phyloP scores from a whole-genome alignment of 1,284 basidiomycete genomes.

The Butyriboletus regius region DNA sequence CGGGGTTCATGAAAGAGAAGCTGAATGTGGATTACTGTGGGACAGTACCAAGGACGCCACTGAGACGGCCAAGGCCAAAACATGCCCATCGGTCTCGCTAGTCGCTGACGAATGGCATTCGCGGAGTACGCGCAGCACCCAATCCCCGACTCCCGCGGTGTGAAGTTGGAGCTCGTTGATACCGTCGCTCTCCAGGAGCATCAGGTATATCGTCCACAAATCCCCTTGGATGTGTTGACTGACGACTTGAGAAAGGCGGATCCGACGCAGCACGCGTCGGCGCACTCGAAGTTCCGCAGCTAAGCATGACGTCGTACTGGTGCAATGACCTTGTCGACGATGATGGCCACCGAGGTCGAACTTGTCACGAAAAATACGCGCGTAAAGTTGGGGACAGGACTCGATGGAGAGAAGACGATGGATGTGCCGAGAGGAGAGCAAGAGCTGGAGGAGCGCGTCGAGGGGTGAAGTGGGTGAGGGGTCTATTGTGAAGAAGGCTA shows the following conservation, averaged over 20 bases:
- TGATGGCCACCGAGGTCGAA: conserved; percentile 46
- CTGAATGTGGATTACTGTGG: conserved; percentile 30
- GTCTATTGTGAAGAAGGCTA: conserved; percentile 42
- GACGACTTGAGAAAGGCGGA: conserved; percentile 34
- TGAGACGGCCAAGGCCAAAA: conserved; percentile 27
- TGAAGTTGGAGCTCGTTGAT: conserved; percentile 41
- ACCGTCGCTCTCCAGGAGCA: conserved; percentile 45
- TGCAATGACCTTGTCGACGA: conserved; percentile 29
- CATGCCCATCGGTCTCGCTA: conserved; percentile 10
- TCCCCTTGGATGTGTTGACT: conserved; percentile 33
- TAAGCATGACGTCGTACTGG: conserved; percentile 40
- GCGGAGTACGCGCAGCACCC: conserved; percentile 26
- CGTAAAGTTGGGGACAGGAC: conserved; percentile 54
- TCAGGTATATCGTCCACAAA: conserved; percentile 46
- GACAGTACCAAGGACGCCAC: conserved; percentile 34
- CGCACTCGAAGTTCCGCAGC: conserved; percentile 43
- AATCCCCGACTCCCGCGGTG: conserved; percentile 34
- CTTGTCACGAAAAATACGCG: conserved; percentile 47
- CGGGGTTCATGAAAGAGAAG: conserved; percentile 20
- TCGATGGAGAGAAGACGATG: conserved; percentile 39
- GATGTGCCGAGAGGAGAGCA: conserved; percentile 40
- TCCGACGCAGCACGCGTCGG: conserved; percentile 40
- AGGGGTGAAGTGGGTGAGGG: conserved; percentile 34
- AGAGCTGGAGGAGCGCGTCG: conserved; percentile 38
- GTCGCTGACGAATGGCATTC: conserved; percentile 10